Percentiles rank a stretch among this genome's conserved stretches.
These are phyloP conservation scores for Kodamaea kaohsiungensis DNA, from an alignment of 805 yeast genomes.

Conservation along the genomic window DNA sequence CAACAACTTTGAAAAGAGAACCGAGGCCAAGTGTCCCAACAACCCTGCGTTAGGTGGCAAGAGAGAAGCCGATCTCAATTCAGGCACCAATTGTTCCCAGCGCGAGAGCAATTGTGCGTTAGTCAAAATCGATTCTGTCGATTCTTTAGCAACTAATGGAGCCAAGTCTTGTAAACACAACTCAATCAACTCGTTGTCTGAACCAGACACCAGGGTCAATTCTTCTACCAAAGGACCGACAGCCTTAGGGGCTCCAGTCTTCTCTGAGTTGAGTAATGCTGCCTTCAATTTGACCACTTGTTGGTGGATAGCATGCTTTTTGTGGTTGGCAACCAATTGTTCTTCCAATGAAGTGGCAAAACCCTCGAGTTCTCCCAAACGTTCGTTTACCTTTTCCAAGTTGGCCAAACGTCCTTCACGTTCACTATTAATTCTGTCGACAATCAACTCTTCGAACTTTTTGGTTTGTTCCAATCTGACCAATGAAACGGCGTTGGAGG, in stretches of 20 bases:
- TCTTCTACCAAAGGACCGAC: slow-evolving; percentile 41
- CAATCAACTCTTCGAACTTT: slow-evolving; percentile 59
- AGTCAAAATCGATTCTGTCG: slow-evolving; percentile 61
- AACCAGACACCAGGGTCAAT: slow-evolving; percentile 20
- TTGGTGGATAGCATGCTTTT: slow-evolving; percentile 32
- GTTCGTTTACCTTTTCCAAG: slow-evolving; percentile 57
- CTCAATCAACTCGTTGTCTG: slow-evolving; percentile 36
- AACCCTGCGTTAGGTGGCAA: slow-evolving; percentile 96
- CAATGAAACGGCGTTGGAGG: slow-evolving; percentile 69
- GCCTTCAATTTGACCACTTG: slow-evolving; percentile 36
- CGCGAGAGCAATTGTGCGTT: slow-evolving; percentile 76
- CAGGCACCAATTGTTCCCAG: slow-evolving; percentile 79
- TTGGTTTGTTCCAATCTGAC: slow-evolving; percentile 69
- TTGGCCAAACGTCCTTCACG: slow-evolving; percentile 77
- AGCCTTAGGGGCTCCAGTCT: slow-evolving; percentile 22
- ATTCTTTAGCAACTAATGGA: slow-evolving; percentile 36
- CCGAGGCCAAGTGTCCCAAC: slow-evolving; percentile 85
- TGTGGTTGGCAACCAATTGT: slow-evolving; percentile 36
- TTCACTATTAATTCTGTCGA: slow-evolving; percentile 52
- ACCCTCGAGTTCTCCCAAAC: slow-evolving; percentile 56
- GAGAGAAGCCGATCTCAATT: slow-evolving; percentile 83
- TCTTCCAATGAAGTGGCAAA: slow-evolving; percentile 47
- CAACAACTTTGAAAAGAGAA: slow-evolving; percentile 71
- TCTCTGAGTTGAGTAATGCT: slow-evolving; percentile 19
- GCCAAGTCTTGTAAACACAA: slow-evolving; percentile 36